Evolutionary conservation across 371 early-diverging fungal genomes (phyloP).

Genomic region (Mortierella sp.): DNA sequence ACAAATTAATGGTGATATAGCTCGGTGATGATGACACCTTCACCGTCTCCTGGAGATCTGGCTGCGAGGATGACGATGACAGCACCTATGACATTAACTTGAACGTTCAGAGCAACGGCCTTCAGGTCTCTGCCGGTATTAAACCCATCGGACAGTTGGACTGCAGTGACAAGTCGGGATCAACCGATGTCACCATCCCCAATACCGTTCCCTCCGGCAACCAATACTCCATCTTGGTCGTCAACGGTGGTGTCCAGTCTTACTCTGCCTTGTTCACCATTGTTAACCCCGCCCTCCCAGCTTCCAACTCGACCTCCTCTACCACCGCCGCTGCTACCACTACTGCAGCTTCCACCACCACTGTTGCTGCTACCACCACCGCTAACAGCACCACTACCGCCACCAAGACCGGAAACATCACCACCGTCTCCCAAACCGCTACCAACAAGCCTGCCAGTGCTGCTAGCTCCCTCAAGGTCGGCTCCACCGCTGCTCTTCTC

Average conservation of each 20-base stretch:
- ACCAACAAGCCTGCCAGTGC: slow-evolving; percentile 6
- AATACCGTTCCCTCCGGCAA: slow-evolving; percentile 22
- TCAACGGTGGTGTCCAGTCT: slow-evolving; percentile 14
- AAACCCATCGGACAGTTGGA: slow-evolving; percentile 24
- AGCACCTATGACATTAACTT: slow-evolving; percentile 29
- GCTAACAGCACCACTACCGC: slow-evolving; percentile 1
- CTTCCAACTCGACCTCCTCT: not conserved
- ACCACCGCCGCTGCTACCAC: slow-evolving; percentile 5
- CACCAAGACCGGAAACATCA: not conserved
- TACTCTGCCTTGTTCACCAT: slow-evolving; percentile 51
- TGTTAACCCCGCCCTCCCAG: slow-evolving; percentile 19
- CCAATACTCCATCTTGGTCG: slow-evolving; percentile 42
- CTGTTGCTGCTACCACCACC: not conserved
- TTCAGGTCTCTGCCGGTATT: slow-evolving; percentile 21
- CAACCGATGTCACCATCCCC: slow-evolving; percentile 23
- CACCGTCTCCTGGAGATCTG: slow-evolving; percentile 21
- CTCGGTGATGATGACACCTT: slow-evolving; percentile 6
- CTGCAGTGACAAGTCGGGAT: slow-evolving; percentile 17
- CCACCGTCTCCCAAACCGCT: slow-evolving; percentile 8
- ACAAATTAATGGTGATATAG: not conserved
- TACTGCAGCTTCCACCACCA: slow-evolving; percentile 1
- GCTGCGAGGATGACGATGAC: slow-evolving; percentile 10
- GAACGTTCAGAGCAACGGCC: slow-evolving; percentile 11
- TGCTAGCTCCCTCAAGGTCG: slow-evolving; percentile 49
- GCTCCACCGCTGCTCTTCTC: slow-evolving; percentile 42